Evolutionary conservation across 768 basidiomycete genomes (phyloP).

Genomic region (Multifurca ochricompacta): DNA sequence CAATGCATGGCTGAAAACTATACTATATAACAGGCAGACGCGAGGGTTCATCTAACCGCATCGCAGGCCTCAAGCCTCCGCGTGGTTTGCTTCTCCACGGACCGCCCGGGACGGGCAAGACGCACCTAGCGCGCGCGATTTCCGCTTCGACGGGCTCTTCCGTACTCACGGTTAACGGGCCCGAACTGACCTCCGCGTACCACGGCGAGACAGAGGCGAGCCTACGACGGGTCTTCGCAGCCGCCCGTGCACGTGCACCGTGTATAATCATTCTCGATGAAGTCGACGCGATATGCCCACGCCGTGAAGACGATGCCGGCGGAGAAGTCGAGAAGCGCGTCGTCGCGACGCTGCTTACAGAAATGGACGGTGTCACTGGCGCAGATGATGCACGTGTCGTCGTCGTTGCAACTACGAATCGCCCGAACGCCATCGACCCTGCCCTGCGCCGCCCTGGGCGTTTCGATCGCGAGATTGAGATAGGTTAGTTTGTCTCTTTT

Average conservation of each 20-base stretch:
- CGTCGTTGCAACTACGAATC: constrained; percentile 93
- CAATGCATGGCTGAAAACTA: not conserved
- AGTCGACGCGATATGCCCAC: constrained; percentile 89
- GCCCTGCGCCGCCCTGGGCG: constrained; percentile 83
- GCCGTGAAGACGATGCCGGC: constrained; percentile 80
- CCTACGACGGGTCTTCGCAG: constrained; percentile 81
- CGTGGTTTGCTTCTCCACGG: constrained; percentile 92
- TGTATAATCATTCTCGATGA: constrained; percentile 95
- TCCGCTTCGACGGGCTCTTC: constrained; percentile 79
- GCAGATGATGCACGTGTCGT: constrained; percentile 60
- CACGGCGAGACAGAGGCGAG: constrained; percentile 96
- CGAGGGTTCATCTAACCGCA: not conserved
- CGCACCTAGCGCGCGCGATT: constrained; percentile 90
- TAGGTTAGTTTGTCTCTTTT: constrained; percentile 44
- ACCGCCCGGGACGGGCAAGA: constrained; percentile 97
- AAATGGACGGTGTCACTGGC: constrained; percentile 83
- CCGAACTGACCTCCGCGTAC: constrained; percentile 90
- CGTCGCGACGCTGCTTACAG: constrained; percentile 88
- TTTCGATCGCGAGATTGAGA: constrained; percentile 94
- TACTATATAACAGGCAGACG: too few relatives aligned
- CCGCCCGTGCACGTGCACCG: constrained; percentile 74
- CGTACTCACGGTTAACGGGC: constrained; percentile 92
- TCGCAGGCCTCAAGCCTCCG: constrained; percentile 86
- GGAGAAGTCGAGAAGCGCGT: constrained; percentile 96
- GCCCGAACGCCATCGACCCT: constrained; percentile 93